Evolutionary conservation across 2,329 filamentous ascomycete species (phyloP), one percentile per base, ranked within the genome.

Genomic region (Ascosphaera acerosa): DNA sequence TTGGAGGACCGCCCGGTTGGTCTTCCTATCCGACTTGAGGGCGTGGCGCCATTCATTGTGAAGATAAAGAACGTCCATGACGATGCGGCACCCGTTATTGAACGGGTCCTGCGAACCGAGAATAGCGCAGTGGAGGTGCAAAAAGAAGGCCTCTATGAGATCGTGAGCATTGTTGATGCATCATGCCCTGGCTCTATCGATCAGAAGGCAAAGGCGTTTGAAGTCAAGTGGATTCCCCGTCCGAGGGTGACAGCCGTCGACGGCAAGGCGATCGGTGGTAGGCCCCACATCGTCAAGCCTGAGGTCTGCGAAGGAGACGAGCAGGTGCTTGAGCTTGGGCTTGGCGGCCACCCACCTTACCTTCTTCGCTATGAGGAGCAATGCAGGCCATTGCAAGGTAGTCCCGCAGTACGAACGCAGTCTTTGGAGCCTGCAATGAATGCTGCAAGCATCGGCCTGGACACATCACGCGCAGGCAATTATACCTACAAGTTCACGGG

Each of bases 281-380:
- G 59, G 10, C 57, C 55, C 6, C 59, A 61, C 19, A 76, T 72
- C 45, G 48, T 70, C 41, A 89, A 89, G 51, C 64, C 70, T 26
- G 72, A 82, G 36, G 73, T 97, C 18, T 97, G 87, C 45, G 82
- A 97, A 54, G 84, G 84, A 18, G 84, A 94, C 37, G 76, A 91
- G 44, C 84, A 92, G 48, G 70, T 71, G 3, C 70, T 92, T 33
- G 81, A 92, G 44, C 58, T 97, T 32, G 63, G 64, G 27, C 63
- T 97, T 37, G 66, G 66, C 47, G 84, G 80, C 66, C 64, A 72
- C 31, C 66, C 82, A 20, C 87, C 87, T 1, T 94, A 76, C 48
- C 69, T 73, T 40, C 62, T 90, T 30, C 66, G 77, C 39, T 94
- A 92, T 47, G 69, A 81, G 40, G 64, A 89, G 39, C 68, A 66